Conservation (phyloP, 202 grass and related monocot species). For the Carex sylvatica region DNA sequence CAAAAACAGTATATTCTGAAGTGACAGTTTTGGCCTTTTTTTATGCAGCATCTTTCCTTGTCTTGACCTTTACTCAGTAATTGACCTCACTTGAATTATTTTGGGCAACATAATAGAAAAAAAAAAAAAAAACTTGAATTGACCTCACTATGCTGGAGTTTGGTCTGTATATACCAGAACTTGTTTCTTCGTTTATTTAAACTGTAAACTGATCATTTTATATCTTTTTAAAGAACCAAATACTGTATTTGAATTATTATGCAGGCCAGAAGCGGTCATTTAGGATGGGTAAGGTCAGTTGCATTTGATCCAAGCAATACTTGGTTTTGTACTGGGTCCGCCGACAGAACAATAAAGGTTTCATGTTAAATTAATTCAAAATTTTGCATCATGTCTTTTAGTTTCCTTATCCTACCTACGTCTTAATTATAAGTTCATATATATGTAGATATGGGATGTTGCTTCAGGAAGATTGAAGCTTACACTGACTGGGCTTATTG, state of each 20-base stretch:
- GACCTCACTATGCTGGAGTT: background rate
- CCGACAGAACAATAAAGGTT: conserved; percentile 97
- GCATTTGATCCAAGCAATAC: conserved; percentile 92
- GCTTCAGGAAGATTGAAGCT: conserved; percentile 93
- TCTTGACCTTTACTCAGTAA: background rate
- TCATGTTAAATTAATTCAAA: conserved; percentile 1
- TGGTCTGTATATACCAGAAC: background rate
- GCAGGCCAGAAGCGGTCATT: conserved; percentile 95
- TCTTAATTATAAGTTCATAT: conserved; percentile 2
- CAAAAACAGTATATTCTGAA: background rate
- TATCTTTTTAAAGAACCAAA: background rate
- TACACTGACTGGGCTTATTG: conserved; percentile 92
- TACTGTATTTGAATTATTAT: conserved; percentile 20
- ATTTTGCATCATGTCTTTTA: conserved; percentile 1
- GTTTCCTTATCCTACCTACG: background rate
- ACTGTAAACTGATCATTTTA: background rate
- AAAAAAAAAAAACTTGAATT: background rate
- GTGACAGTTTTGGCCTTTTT: background rate
- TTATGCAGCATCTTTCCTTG: background rate
- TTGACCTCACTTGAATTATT: background rate
- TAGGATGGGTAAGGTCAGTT: conserved; percentile 93
- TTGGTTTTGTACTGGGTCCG: conserved; percentile 96
- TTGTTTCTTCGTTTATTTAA: background rate
- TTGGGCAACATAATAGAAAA: background rate
- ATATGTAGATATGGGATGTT: conserved; percentile 95